Percentiles rank a stretch among this genome's conserved stretches.
Evolutionary conservation across 257 asterid genomes (phyloP).

Genomic region (Plantago ovata): DNA sequence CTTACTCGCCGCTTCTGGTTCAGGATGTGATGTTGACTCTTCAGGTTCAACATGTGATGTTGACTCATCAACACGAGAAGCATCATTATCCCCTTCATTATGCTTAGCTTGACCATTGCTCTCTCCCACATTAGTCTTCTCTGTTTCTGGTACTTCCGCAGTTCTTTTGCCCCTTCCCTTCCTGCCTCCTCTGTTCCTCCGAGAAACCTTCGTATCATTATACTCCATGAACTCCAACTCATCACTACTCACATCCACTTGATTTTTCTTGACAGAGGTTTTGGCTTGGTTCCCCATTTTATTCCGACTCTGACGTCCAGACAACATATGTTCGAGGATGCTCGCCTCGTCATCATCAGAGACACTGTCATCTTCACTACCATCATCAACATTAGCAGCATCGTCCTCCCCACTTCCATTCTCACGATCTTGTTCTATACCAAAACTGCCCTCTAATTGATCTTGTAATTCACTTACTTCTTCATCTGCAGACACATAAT

Average conservation of each 20-base stretch:
- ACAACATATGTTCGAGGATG: slow-evolving; percentile 79
- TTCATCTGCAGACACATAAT: slow-evolving; percentile 54
- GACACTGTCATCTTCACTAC: slow-evolving; percentile 19
- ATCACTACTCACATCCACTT: slow-evolving; percentile 38
- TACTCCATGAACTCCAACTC: slow-evolving; percentile 78
- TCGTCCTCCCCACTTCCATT: slow-evolving; percentile 35
- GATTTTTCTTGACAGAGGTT: slow-evolving; percentile 30
- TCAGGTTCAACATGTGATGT: slow-evolving; percentile 34
- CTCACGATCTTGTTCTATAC: slow-evolving; percentile 36
- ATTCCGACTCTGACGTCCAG: slow-evolving; percentile 49
- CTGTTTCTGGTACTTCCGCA: slow-evolving; percentile 36
- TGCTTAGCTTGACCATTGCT: slow-evolving; percentile 26
- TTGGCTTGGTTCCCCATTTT: slow-evolving; percentile 33
- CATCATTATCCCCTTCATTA: slow-evolving; percentile 33
- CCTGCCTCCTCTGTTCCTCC: slow-evolving; percentile 68
- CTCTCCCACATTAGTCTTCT: slow-evolving; percentile 28
- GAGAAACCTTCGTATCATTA: slow-evolving; percentile 55
- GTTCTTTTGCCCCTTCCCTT: slow-evolving; percentile 47
- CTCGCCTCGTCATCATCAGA: slow-evolving; percentile 61
- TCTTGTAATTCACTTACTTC: slow-evolving; percentile 43
- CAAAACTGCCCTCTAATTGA: slow-evolving; percentile 39
- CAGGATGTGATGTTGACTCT: slow-evolving; percentile 29
- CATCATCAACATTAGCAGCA: slow-evolving; percentile 24
- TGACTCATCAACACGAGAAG: slow-evolving; percentile 29
- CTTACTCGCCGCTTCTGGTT: slow-evolving; percentile 28